These are phyloP conservation scores for Stenogyne calaminthoides DNA, from an alignment of 305 asterid genomes.

Conservation along the genomic window DNA sequence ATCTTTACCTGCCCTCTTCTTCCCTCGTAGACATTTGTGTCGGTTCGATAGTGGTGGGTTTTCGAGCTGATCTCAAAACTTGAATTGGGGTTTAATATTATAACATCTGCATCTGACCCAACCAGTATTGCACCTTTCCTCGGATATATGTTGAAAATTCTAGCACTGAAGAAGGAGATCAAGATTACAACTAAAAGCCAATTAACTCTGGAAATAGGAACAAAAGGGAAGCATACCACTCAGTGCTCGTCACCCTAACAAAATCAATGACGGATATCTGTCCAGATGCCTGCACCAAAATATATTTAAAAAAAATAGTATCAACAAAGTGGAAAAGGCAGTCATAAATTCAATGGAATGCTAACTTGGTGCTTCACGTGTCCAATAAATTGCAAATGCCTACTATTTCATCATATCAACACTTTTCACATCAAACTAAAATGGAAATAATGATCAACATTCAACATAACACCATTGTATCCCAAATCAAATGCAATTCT, in stretches of 20 bases:
- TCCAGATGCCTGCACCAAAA: slow-evolving; percentile 69
- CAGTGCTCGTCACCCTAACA: slow-evolving; percentile 86
- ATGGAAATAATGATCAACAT: slow-evolving; percentile 34
- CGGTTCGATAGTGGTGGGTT: slow-evolving; percentile 82
- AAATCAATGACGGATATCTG: slow-evolving; percentile 79
- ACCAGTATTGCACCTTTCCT: slow-evolving; percentile 89
- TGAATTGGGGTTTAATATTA: slow-evolving; percentile 84
- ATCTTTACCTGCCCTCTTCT: slow-evolving; percentile 69
- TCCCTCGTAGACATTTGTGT: slow-evolving; percentile 92
- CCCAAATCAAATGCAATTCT: slow-evolving; percentile 98
- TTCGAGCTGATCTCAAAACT: slow-evolving; percentile 76
- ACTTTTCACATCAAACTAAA: slow-evolving; percentile 1
- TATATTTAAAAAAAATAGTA: background rate
- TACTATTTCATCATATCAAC: background rate
- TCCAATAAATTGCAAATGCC: background rate
- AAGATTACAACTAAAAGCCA: background rate
- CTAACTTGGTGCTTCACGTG: background rate
- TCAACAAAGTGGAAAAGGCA: too few relatives aligned
- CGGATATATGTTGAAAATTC: slow-evolving; percentile 88
- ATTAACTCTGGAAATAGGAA: background rate
- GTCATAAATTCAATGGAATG: background rate
- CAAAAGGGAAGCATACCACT: slow-evolving; percentile 58
- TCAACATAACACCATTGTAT: slow-evolving; percentile 86
- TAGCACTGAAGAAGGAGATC: slow-evolving; percentile 58
- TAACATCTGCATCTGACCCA: slow-evolving; percentile 96